Percentiles rank a stretch among this genome's conserved stretches.
Conservation (phyloP, 345 rosid genomes). For the Eucalyptus marginata region DNA sequence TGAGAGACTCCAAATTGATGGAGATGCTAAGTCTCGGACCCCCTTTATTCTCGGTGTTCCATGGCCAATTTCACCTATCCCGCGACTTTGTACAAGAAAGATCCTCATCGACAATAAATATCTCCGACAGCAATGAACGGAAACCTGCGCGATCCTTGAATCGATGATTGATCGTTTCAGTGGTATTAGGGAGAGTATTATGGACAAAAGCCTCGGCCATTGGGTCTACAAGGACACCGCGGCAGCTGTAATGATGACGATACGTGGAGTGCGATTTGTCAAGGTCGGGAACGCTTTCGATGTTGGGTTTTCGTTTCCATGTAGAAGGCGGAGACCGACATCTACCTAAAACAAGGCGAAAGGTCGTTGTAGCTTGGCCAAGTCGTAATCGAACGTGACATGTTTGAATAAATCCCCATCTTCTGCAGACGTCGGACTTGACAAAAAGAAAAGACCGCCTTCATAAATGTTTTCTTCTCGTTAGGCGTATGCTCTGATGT, state of each 20-base stretch:
- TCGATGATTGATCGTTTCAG: background rate
- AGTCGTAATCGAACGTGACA: background rate
- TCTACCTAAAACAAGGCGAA: background rate
- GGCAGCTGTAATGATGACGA: background rate
- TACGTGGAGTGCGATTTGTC: background rate
- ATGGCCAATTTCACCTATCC: background rate
- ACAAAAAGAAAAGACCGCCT: background rate
- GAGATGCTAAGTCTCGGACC: background rate
- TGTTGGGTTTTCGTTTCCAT: background rate
- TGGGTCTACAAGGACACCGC: background rate
- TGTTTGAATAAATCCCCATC: background rate
- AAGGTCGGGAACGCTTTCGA: background rate
- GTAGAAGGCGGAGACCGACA: background rate
- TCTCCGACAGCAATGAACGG: background rate
- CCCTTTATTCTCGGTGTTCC: background rate
- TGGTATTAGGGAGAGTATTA: background rate
- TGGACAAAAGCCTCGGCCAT: background rate
- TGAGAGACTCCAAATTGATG: background rate
- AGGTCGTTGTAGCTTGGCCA: background rate
- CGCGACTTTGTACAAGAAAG: background rate
- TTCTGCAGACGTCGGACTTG: background rate
- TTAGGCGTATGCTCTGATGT: background rate
- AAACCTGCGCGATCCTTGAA: background rate
- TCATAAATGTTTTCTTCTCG: background rate
- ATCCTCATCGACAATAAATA: background rate